phyloP scores from a whole-genome alignment of 108 stramenopile species.

The Tribonema minus region DNA sequence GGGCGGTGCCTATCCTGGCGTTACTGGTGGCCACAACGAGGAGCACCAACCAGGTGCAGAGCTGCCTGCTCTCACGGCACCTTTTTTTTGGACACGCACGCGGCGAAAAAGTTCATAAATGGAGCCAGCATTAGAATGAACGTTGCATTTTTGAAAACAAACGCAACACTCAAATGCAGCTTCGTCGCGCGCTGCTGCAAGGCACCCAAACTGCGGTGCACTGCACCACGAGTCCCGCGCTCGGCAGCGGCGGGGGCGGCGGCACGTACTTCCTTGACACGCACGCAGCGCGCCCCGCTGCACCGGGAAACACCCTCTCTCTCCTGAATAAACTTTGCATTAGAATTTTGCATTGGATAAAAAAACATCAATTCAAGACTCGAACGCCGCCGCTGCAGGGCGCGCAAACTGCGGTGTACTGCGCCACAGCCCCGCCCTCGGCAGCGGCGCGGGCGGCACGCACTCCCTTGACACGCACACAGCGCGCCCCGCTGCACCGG shows the following conservation, averaged over 20 bases:
- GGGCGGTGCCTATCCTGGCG: slow-evolving; percentile 5
- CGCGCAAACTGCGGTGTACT: neutral
- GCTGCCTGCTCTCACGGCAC: no score
- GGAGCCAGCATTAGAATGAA: no score
- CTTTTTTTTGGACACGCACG: no score
- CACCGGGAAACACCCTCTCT: no score
- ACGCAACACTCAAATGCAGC: no score
- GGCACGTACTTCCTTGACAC: slow-evolving; percentile 21
- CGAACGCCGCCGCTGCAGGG: neutral
- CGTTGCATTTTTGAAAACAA: no score
- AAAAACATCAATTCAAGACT: no score
- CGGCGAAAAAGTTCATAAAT: no score
- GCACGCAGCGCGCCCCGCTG: neutral
- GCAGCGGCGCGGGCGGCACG: neutral
- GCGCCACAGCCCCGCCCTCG: slow-evolving; percentile 21
- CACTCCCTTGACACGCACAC: slow-evolving; percentile 11
- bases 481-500: no score
- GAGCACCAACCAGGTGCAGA: neutral
- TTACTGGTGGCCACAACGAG: neutral
- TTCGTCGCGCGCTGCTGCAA: neutral
- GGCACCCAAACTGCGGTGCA: neutral
- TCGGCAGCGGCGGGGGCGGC: slow-evolving; percentile 7
- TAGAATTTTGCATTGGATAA: no score
- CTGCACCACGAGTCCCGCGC: slow-evolving; percentile 19
- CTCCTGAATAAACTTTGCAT: no score